Evolutionary conservation across 208 protist genomes (phyloP).

Genomic region (Naegleria gruberi): DNA sequence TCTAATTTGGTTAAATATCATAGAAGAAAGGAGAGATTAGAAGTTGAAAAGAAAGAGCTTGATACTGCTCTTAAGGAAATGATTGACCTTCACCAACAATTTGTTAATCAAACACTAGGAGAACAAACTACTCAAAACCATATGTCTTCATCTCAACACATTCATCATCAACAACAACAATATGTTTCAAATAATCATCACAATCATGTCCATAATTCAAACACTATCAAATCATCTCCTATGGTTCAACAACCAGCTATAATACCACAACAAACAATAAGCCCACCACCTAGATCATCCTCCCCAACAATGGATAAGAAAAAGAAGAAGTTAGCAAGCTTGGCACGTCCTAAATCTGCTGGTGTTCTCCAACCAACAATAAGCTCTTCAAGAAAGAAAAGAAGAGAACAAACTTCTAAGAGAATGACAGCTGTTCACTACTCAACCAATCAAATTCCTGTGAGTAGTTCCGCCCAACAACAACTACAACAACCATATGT

Average conservation of each 20-base stretch:
- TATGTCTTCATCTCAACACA: neutral
- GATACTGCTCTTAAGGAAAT: neutral
- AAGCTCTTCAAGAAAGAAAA: neutral
- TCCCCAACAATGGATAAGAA: too few species aligned
- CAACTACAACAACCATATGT: too few species aligned
- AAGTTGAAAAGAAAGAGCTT: neutral
- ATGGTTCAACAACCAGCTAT: neutral
- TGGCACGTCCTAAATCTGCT: neutral
- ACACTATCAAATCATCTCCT: too few species aligned
- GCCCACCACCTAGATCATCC: too few species aligned
- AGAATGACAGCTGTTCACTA: too few species aligned
- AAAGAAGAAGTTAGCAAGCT: neutral
- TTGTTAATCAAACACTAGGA: neutral
- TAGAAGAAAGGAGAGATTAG: neutral
- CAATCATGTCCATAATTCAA: neutral
- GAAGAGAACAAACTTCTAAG: neutral
- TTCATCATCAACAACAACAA: neutral
- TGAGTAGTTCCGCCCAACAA: too few species aligned
- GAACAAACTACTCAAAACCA: too few species aligned
- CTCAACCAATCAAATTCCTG: too few species aligned
- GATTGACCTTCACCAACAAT: neutral
- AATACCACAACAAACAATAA: too few species aligned
- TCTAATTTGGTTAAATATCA: neutral
- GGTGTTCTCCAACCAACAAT: too few species aligned
- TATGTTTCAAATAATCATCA: neutral